A percentile compares a stretch with the other conserved stretches of the same genome.
phyloP scores from a whole-genome alignment of 2,329 filamentous ascomycete species.

The Elsinoe arachidis region DNA sequence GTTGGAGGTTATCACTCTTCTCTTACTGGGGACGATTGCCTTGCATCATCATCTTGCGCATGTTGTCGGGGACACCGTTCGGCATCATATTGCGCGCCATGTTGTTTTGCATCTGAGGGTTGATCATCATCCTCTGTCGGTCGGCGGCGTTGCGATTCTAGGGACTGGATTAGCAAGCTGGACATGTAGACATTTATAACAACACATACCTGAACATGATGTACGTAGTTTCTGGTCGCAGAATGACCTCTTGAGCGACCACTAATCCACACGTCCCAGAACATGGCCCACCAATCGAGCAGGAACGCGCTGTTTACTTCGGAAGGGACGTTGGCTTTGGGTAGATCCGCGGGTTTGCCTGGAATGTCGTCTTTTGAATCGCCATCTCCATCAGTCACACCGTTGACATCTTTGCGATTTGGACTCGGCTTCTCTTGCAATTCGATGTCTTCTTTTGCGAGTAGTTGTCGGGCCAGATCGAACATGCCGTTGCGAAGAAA shows the following conservation, averaged over 20 bases:
- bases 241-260: slow-evolving; percentile 48
- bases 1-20: slow-evolving; percentile 34
- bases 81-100: slow-evolving; percentile 40
- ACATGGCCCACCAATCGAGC: slow-evolving; percentile 95
- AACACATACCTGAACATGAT: slow-evolving; percentile 66
- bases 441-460: slow-evolving; percentile 40
- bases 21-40: slow-evolving; percentile 70
- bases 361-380: slow-evolving; percentile 69
- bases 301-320: slow-evolving; percentile 71
- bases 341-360: slow-evolving; percentile 73
- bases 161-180: slow-evolving; percentile 36
- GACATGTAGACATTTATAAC: not conserved
- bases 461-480: slow-evolving; percentile 69
- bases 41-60: slow-evolving; percentile 68
- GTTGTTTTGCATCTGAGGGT: slow-evolving; percentile 21
- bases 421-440: slow-evolving; percentile 51
- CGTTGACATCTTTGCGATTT: slow-evolving; percentile 57
- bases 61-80: slow-evolving; percentile 54
- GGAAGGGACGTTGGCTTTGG: slow-evolving; percentile 60
- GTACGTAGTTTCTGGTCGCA: slow-evolving; percentile 64
- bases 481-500: slow-evolving; percentile 79
- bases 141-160: slow-evolving; percentile 50
- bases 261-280: slow-evolving; percentile 90
- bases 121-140: slow-evolving; percentile 17
- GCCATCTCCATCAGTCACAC: slow-evolving; percentile 63